Evolutionary conservation across 2,329 filamentous ascomycete genomes (phyloP).

Genomic region (Dactylonectria estremocensis): DNA sequence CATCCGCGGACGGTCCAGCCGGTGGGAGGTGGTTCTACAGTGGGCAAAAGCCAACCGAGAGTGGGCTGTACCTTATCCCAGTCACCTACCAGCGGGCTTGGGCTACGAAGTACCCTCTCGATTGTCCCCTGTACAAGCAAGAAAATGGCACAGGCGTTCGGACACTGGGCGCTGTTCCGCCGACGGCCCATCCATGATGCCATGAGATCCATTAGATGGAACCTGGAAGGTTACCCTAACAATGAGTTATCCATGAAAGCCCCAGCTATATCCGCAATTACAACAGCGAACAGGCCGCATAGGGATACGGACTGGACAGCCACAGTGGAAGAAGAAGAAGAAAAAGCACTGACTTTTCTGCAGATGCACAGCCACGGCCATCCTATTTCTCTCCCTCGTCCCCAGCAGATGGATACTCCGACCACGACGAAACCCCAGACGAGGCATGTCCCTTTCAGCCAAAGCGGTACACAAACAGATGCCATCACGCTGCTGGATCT

Average conservation of each 20-base stretch:
- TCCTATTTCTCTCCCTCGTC: background rate
- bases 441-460: background rate
- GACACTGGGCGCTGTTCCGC: background rate
- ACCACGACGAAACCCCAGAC: background rate
- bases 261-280: slow-evolving; percentile 4
- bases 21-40: background rate
- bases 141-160: background rate
- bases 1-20: too few species aligned
- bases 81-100: background rate
- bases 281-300: slow-evolving; percentile 22
- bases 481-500: background rate
- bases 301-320: slow-evolving; percentile 14
- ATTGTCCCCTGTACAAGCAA: background rate
- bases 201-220: background rate
- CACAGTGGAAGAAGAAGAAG: slow-evolving; percentile 6
- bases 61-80: background rate
- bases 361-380: slow-evolving; percentile 23
- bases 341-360: background rate
- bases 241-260: background rate
- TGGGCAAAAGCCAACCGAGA: background rate
- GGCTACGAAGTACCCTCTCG: too few species aligned
- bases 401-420: background rate
- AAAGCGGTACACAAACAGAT: background rate
- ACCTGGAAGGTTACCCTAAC: background rate
- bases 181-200: background rate